Evolutionary conservation across 1,284 basidiomycete species (phyloP).

Genomic region (Chondrostereum purpureum): DNA sequence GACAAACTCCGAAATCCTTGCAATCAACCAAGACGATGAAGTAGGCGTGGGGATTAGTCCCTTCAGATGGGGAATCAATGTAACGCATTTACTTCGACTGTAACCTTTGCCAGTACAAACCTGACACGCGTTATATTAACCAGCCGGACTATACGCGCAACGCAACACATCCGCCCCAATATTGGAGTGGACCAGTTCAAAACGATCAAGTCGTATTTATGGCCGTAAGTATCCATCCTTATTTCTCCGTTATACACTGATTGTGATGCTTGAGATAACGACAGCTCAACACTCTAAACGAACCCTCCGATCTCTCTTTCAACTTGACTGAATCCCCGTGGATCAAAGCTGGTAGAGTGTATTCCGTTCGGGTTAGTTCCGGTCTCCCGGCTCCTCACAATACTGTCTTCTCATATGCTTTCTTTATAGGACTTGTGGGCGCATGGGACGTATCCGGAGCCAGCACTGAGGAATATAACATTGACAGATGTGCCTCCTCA

Average conservation of each 20-base stretch:
- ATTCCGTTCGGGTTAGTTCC: conserved; percentile 45
- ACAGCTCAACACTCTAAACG: conserved; percentile 47
- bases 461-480: conserved; percentile 57
- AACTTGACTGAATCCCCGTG: conserved; percentile 64
- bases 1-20: conserved; percentile 57
- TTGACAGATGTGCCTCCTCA: conserved; percentile 52
- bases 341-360: conserved; percentile 60
- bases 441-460: conserved; percentile 62
- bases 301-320: conserved; percentile 52
- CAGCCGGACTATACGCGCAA: conserved; percentile 49
- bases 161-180: conserved; percentile 45
- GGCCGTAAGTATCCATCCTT: conserved; percentile 31
- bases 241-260: background rate
- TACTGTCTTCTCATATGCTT: background rate
- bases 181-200: conserved; percentile 51
- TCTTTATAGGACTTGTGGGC: conserved; percentile 54
- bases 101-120: conserved; percentile 1
- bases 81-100: too few species aligned
- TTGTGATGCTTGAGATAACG: too few species aligned
- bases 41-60: conserved; percentile 55
- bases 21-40: conserved; percentile 62
- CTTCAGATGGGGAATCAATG: conserved; percentile 63
- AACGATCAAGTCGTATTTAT: conserved; percentile 49
- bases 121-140: conserved; percentile 4
- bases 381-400: conserved; percentile 14